Evolutionary conservation across 192 early-diverging fungal species (phyloP), one percentile per base, ranked within the genome.

Genomic region (Podila minutissima): DNA sequence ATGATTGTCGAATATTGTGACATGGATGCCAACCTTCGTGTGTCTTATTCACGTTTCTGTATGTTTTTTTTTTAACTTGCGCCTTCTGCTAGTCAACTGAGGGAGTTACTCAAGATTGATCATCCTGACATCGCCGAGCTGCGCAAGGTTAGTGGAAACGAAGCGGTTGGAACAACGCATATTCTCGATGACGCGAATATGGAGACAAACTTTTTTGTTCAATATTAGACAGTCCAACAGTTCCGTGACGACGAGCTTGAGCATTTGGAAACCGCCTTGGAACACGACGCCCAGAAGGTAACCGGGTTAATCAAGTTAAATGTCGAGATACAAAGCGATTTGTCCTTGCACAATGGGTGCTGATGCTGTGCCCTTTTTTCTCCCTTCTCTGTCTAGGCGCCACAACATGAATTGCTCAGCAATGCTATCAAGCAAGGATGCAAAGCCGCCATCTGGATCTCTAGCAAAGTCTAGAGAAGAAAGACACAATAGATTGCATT

Each of bases 171-270:
- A 15, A 46, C 8, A 46, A 13, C 11, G 12, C 15, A 46, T 46
- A 4, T 3, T 17, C 38, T 60, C 20, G 29, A 26, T 49, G n/a
- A 59, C 62, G n/a, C 41, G n/a, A n/a, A 20, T 32, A 11, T 24
- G 6, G 38, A n/a, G 46, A 2, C 51, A 24, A 20, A 22, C 9
- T 24, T 37, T 19, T 17, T 46, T 46, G 0, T 50, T 59, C 37
- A 15, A 66, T 63, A 19, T 31, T 77, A 91, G 89, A 87, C 92
- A 3, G 92, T 99, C 59, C 89, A 94, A 65, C 88, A 94, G 74
- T 97, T 96, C 65, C 85, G 97, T 7, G 97, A 99, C 74, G 96
- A 98, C 71, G 97, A 99, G 83, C 89, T 99, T 28, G 96, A 98
- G 74, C 97, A 99, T 82, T 74, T 94, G 63, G 93, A 95, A 82